Percentiles rank a stretch among this genome's conserved stretches.
These are phyloP conservation scores for Huntiella abstrusa DNA, from an alignment of 2,329 filamentous ascomycete species.

Conservation along the genomic window DNA sequence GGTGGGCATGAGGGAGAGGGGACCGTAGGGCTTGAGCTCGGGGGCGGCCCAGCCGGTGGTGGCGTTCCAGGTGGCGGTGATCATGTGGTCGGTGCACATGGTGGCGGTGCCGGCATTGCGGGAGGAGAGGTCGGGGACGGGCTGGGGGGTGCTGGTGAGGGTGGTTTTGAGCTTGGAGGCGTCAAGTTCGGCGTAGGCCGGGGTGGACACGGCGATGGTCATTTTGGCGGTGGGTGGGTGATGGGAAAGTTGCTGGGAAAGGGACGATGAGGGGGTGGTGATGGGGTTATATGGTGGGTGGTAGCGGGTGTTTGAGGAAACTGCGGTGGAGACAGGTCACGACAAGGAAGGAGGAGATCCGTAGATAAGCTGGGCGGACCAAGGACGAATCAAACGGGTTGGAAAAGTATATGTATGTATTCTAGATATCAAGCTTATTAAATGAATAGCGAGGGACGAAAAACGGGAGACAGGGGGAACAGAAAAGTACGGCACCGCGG, in stretches of 20 bases:
- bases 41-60: slow-evolving; percentile 53
- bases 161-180: slow-evolving; percentile 42
- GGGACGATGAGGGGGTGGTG: neutral
- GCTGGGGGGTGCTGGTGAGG: slow-evolving; percentile 29
- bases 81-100: slow-evolving; percentile 73
- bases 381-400: neutral
- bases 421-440: neutral
- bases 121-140: slow-evolving; percentile 31
- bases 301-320: neutral
- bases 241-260: slow-evolving; percentile 7
- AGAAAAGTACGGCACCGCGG: neutral
- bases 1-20: slow-evolving; percentile 60
- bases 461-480: neutral
- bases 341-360: neutral
- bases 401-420: neutral
- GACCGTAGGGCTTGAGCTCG: slow-evolving; percentile 57
- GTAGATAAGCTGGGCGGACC: neutral
- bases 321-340: neutral
- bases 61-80: slow-evolving; percentile 50
- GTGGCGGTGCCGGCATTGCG: slow-evolving; percentile 31
- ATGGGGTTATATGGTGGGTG: neutral
- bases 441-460: neutral
- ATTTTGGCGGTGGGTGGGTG: neutral
- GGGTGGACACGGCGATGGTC: slow-evolving; percentile 18
- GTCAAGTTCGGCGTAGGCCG: slow-evolving; percentile 40